A percentile compares a stretch with the other conserved stretches of the same genome.
These are phyloP conservation scores for Pachysolen tannophilus DNA, from an alignment of 805 yeast species.

Conservation along the genomic window DNA sequence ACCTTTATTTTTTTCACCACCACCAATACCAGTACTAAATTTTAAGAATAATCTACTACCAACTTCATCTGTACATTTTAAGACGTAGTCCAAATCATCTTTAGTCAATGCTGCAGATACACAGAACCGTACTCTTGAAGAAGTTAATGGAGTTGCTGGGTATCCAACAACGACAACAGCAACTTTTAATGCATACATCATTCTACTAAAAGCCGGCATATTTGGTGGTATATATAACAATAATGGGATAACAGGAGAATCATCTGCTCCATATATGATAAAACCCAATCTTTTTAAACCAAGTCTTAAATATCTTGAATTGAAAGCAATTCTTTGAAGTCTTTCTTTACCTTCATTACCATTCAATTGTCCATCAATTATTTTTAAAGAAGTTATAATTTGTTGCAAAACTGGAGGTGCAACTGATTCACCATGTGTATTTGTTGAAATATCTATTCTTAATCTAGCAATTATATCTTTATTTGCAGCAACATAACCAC, in stretches of 20 bases:
- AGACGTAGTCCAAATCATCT: slow-evolving; percentile 80
- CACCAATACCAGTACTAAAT: slow-evolving; percentile 69
- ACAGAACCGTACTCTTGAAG: slow-evolving; percentile 89
- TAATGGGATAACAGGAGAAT: slow-evolving; percentile 92
- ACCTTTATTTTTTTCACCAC: slow-evolving; percentile 48
- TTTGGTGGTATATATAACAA: slow-evolving; percentile 84
- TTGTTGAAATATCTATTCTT: slow-evolving; percentile 64
- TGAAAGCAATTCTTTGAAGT: slow-evolving; percentile 88
- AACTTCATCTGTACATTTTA: slow-evolving; percentile 62
- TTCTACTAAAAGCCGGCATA: slow-evolving; percentile 87
- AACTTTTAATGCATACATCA: slow-evolving; percentile 68
- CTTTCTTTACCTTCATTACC: slow-evolving; percentile 95
- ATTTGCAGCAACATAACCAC: slow-evolving; percentile 89
- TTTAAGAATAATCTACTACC: slow-evolving; percentile 75
- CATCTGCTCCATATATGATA: slow-evolving; percentile 91
- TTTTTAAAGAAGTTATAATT: slow-evolving; percentile 69
- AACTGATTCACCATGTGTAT: slow-evolving; percentile 73
- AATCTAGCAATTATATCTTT: slow-evolving; percentile 64
- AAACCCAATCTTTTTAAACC: slow-evolving; percentile 92
- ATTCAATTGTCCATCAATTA: slow-evolving; percentile 72
- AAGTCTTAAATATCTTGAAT: slow-evolving; percentile 84
- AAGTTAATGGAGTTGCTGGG: slow-evolving; percentile 92
- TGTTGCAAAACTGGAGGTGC: slow-evolving; percentile 92
- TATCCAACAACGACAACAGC: slow-evolving; percentile 97
- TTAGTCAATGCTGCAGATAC: slow-evolving; percentile 87